Conservation (phyloP, 2,329 filamentous ascomycete species). For the Arthrobotrys conoides region DNA sequence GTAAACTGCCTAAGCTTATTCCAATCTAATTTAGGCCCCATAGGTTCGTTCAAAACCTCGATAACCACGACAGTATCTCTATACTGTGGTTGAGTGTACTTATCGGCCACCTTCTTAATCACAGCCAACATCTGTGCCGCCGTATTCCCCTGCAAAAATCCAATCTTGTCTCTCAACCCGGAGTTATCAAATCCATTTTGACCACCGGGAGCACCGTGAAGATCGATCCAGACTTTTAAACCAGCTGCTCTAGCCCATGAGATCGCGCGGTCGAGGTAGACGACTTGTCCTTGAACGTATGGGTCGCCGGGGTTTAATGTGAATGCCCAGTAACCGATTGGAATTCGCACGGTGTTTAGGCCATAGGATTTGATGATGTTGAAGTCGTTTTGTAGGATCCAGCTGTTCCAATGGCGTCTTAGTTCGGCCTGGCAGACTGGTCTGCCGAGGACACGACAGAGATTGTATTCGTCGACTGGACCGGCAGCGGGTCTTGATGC, state of each 20-base stretch:
- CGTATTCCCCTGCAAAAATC: slow-evolving; percentile 69
- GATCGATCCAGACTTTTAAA: slow-evolving; percentile 77
- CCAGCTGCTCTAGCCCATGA: slow-evolving; percentile 73
- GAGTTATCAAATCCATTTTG: slow-evolving; percentile 74
- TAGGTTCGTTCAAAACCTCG: slow-evolving; percentile 73
- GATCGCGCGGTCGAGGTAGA: slow-evolving; percentile 73
- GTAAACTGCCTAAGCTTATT: slow-evolving; percentile 67
- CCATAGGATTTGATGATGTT: slow-evolving; percentile 72
- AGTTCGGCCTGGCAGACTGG: slow-evolving; percentile 70
- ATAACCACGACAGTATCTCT: slow-evolving; percentile 74
- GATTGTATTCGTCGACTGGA: slow-evolving; percentile 74
- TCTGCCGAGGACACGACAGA: slow-evolving; percentile 70
- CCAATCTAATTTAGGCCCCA: slow-evolving; percentile 66
- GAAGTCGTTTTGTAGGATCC: slow-evolving; percentile 73
- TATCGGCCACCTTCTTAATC: slow-evolving; percentile 72
- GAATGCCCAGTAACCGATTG: slow-evolving; percentile 77
- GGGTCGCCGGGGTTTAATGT: slow-evolving; percentile 72
- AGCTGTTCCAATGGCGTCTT: slow-evolving; percentile 74
- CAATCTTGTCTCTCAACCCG: slow-evolving; percentile 69
- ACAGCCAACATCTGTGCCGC: slow-evolving; percentile 72
- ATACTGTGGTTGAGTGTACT: slow-evolving; percentile 72
- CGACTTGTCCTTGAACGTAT: slow-evolving; percentile 75
- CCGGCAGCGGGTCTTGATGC: slow-evolving; percentile 65
- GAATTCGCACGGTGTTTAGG: slow-evolving; percentile 76
- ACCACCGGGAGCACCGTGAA: slow-evolving; percentile 71